These are phyloP conservation scores for Penicillium bovifimosum DNA, from an alignment of 495 filamentous ascomycete genomes.

Conservation along the genomic window DNA sequence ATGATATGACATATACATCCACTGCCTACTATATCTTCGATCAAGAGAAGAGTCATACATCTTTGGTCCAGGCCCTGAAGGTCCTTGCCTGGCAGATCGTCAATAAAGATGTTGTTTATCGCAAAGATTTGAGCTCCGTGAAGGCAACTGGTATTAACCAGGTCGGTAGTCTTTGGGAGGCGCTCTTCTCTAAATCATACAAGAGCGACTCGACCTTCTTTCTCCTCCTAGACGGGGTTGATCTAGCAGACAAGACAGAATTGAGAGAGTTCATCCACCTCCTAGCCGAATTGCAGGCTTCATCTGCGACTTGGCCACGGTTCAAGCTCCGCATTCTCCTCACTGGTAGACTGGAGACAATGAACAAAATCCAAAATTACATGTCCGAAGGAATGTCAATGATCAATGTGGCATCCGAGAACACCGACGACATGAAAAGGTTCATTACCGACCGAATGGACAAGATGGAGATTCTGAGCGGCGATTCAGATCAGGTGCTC, in stretches of 20 bases:
- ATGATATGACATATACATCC: slow-evolving; percentile 11
- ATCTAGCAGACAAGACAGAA: slow-evolving; percentile 6
- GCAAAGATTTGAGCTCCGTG: slow-evolving; percentile 11
- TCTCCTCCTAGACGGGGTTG: slow-evolving; percentile 12
- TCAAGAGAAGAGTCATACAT: slow-evolving; percentile 1
- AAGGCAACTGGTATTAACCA: slow-evolving; percentile 6
- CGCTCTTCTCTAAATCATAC: slow-evolving; percentile 15
- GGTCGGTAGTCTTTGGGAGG: slow-evolving; percentile 4
- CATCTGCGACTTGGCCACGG: slow-evolving; percentile 3
- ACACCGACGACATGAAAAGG: slow-evolving; percentile 8
- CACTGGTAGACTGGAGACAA: slow-evolving; percentile 5
- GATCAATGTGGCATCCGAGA: slow-evolving; percentile 11
- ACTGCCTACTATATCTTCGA: slow-evolving; percentile 14
- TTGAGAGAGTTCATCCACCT: slow-evolving; percentile 9
- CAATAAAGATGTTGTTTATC: slow-evolving; percentile 12
- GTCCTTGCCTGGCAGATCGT: slow-evolving; percentile 17
- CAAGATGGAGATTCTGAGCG: slow-evolving; percentile 17
- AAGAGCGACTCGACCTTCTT: slow-evolving; percentile 17
- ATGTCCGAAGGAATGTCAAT: slow-evolving; percentile 3
- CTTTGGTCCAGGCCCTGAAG: slow-evolving; percentile 12
- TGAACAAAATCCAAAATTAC: slow-evolving; percentile 3
- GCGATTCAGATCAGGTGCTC: slow-evolving; percentile 7
- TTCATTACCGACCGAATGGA: slow-evolving; percentile 14
- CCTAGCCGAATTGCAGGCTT: background rate
- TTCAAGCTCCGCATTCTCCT: slow-evolving; percentile 14